phyloP scores from a whole-genome alignment of 768 basidiomycete genomes.

The Podaxis rugospora region DNA sequence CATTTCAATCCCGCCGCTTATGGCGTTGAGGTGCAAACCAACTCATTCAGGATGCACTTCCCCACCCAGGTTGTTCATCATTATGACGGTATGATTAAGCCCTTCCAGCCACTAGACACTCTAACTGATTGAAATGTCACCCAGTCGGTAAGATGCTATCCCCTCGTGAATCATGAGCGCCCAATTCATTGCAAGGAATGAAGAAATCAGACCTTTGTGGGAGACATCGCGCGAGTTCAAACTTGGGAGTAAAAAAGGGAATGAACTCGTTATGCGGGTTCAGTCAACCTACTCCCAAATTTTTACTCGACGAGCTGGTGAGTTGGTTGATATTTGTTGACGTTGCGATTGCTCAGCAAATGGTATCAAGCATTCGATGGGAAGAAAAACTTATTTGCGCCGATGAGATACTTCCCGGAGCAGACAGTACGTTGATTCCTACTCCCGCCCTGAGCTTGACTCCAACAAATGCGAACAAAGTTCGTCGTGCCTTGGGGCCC shows the following conservation, averaged over 20 bases:
- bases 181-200: not conserved
- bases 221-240: slow-evolving; percentile 14
- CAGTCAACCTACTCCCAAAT: slow-evolving; percentile 20
- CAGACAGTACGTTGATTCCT: not conserved
- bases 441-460: not conserved
- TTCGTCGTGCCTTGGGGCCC: not conserved
- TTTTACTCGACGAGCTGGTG: slow-evolving; percentile 24
- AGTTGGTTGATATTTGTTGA: not conserved
- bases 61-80: slow-evolving; percentile 5
- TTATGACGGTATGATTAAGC: slow-evolving; percentile 1
- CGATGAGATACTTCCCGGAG: slow-evolving; percentile 15
- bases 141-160: slow-evolving; percentile 4
- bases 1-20: not conserved
- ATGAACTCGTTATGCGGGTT: slow-evolving; percentile 26
- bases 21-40: slow-evolving; percentile 5
- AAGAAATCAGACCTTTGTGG: slow-evolving; percentile 23
- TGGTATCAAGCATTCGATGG: slow-evolving; percentile 26
- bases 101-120: too few relatives aligned
- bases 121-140: not conserved
- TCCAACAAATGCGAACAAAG: not conserved
- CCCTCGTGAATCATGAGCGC: not conserved
- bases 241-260: slow-evolving; percentile 23
- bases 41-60: slow-evolving; percentile 1
- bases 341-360: not conserved
- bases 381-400: slow-evolving; percentile 28